Conservation (phyloP, 768 basidiomycete genomes). For the Hydnum rufescens region DNA sequence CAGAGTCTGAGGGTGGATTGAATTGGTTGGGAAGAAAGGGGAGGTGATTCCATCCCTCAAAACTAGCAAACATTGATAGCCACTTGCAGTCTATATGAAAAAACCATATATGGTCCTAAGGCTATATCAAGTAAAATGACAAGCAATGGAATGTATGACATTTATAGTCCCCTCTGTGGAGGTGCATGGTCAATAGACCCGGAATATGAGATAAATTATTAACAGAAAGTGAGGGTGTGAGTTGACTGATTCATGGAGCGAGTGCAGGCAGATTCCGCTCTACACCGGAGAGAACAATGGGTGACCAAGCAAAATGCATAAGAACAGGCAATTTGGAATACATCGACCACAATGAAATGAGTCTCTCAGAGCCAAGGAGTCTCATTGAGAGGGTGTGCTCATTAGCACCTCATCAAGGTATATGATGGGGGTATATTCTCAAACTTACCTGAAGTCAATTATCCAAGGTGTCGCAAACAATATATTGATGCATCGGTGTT, state of each 20-base stretch:
- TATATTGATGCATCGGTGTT: neutral
- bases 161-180: neutral
- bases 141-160: neutral
- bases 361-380: neutral
- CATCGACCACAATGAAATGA: neutral
- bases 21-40: neutral
- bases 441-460: conserved; percentile 1
- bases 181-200: neutral
- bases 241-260: neutral
- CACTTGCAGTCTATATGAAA: neutral
- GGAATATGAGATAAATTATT: neutral
- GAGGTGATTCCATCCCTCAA: neutral
- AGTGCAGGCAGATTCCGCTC: neutral
- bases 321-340: neutral
- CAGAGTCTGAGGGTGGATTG: neutral
- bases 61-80: neutral
- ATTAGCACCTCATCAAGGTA: neutral
- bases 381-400: neutral
- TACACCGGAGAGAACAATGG: neutral
- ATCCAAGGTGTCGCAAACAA: neutral
- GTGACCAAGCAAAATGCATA: neutral
- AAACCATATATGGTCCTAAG: neutral
- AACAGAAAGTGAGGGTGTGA: neutral
- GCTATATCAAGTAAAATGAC: neutral
- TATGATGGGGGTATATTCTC: neutral